Evolutionary conservation across 2,329 filamentous ascomycete species (phyloP).

Genomic region (Nemania sp.): DNA sequence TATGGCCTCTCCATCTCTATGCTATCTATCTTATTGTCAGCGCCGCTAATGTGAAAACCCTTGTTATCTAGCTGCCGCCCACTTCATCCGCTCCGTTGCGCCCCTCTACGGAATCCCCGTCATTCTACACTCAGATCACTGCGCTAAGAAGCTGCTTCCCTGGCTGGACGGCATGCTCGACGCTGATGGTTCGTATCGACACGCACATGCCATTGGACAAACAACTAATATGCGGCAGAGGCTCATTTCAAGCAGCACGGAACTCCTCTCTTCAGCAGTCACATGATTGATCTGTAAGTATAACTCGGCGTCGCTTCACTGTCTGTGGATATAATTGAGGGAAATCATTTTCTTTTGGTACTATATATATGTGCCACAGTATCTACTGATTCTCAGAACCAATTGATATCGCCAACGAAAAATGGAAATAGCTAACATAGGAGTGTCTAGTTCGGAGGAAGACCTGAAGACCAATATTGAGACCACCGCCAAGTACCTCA

Average conservation of each 20-base stretch:
- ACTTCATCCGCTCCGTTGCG: slow-evolving; percentile 91
- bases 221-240: slow-evolving; percentile 66
- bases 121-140: slow-evolving; percentile 97
- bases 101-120: slow-evolving; percentile 91
- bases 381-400: neutral
- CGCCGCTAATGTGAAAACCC: slow-evolving; percentile 26
- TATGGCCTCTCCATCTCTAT: neutral
- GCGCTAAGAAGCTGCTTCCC: slow-evolving; percentile 98
- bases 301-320: neutral
- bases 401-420: neutral
- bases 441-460: slow-evolving; percentile 72
- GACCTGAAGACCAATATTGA: slow-evolving; percentile 88
- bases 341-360: neutral
- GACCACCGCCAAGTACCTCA: slow-evolving; percentile 92
- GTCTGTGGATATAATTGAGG: neutral
- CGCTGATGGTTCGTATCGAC: slow-evolving; percentile 32
- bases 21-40: neutral
- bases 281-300: slow-evolving; percentile 93
- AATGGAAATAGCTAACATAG: slow-evolving; percentile 12
- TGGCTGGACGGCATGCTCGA: slow-evolving; percentile 90
- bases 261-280: slow-evolving; percentile 92
- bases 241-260: slow-evolving; percentile 94
- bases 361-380: neutral
- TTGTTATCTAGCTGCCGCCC: slow-evolving; percentile 73
- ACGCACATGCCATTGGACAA: neutral